These are phyloP conservation scores for Mycothermus thermophilus DNA, from an alignment of 495 filamentous ascomycete genomes.

Conservation along the genomic window DNA sequence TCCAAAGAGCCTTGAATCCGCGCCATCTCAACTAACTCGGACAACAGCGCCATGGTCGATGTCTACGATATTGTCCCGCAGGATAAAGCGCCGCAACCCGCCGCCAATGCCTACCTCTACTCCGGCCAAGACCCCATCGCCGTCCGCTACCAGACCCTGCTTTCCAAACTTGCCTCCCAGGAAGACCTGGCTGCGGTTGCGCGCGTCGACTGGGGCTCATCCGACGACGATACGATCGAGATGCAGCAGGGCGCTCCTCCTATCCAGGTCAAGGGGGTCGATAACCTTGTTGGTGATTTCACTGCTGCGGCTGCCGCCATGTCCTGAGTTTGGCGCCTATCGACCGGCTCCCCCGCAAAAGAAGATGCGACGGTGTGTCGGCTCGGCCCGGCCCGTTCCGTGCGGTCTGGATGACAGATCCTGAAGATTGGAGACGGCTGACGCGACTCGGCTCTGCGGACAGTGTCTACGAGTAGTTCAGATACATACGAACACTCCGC, in stretches of 20 bases:
- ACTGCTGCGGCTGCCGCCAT: conserved; percentile 33
- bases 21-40: neutral
- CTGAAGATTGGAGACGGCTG: too few relatives aligned
- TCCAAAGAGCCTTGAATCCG: neutral
- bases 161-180: conserved; percentile 34
- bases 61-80: conserved; percentile 44
- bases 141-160: conserved; percentile 37
- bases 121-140: conserved; percentile 32
- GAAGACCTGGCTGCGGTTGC: conserved; percentile 24
- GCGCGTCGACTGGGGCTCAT: conserved; percentile 32
- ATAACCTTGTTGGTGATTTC: conserved; percentile 36
- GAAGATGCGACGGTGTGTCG: too few relatives aligned
- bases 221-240: conserved; percentile 33
- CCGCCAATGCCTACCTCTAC: conserved; percentile 21
- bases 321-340: conserved; percentile 16
- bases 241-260: conserved; percentile 24
- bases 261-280: conserved; percentile 32
- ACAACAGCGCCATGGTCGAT: conserved; percentile 40
- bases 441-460: too few relatives aligned
- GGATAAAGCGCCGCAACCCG: conserved; percentile 18
- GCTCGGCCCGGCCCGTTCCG: too few relatives aligned
- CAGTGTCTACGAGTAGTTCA: too few relatives aligned
- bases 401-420: too few relatives aligned
- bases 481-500: too few relatives aligned
- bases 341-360: neutral